Evolutionary conservation across 2,329 filamentous ascomycete species (phyloP), one percentile per base, ranked within the genome.

Genomic region (Pseudocercospora musae): DNA sequence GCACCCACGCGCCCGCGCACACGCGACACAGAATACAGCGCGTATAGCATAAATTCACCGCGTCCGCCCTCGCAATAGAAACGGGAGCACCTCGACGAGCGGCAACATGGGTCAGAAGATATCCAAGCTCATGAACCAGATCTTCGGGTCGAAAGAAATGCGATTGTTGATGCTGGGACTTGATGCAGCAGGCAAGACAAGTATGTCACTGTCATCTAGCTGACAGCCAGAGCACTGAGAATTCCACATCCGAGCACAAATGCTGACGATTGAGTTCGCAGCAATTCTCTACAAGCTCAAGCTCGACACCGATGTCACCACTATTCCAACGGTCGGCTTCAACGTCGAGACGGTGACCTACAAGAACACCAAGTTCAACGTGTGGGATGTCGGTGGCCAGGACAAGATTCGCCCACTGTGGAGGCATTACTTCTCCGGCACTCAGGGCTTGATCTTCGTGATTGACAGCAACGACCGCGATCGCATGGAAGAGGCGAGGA

Each of bases 231-330:
- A 40, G 49, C 37, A 6, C 44, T 13, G 21, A n/a, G 23, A n/a
- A 49, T 40, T 11, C 50, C 55, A 59, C 49, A 29, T 8, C 15
- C 15, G n/a, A 40, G n/a, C 4, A n/a, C 37, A 9, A 13, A 18
- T 29, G 54, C 50, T 48, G 31, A 50, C 20, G 31, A 20, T 13
- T 21, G 25, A 29, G 44, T 33, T 25, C 33, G 25, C 69, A 83
- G 81, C 95, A 74, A 99, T 99, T 78, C 89, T 99, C 73, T 99
- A 99, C 86, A 99, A 99, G 87, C 89, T 99, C 80, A 99, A 99
- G 88, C 91, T 99, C 77, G 94, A 95, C 83, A 90, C 97, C 85
- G 95, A 96, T 78, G 95, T 98, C 79, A 98, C 95, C 77, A 99
- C 95, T 72, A 99, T 99, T 77, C 95, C 95, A 72, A 99, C 95